Conservation (phyloP, 371 early-diverging fungal species). For the Apophysomyces ossiformis region DNA sequence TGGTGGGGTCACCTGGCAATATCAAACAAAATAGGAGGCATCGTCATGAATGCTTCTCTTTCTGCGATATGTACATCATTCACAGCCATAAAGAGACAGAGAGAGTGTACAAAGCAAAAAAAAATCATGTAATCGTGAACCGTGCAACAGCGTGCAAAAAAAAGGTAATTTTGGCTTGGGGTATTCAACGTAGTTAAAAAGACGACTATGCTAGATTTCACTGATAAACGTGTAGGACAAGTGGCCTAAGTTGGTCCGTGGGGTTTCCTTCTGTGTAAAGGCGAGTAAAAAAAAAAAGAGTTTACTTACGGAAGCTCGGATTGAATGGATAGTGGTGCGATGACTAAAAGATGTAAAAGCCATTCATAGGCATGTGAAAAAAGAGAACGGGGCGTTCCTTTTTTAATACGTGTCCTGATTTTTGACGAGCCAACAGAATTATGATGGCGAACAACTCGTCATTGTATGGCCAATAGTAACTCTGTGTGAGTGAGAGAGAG, state of each 20-base stretch:
- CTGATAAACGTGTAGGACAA: slow-evolving; percentile 6
- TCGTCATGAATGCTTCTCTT: neutral
- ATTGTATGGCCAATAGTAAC: no score
- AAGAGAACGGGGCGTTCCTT: neutral
- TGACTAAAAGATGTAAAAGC: slow-evolving; percentile 1
- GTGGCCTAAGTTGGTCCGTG: slow-evolving; percentile 3
- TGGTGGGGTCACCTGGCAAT: neutral
- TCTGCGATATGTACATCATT: neutral
- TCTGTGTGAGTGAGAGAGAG: neutral
- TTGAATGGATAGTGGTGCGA: neutral
- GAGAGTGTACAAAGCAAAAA: no score
- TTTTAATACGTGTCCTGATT: neutral
- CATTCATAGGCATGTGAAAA: neutral
- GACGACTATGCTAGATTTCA: neutral
- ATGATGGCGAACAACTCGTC: no score
- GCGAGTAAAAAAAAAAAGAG: neutral
- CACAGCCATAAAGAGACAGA: no score
- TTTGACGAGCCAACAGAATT: neutral
- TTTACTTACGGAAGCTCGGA: slow-evolving; percentile 7
- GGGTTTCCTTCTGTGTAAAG: neutral
- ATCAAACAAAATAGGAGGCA: neutral
- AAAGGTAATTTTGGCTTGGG: slow-evolving; percentile 6
- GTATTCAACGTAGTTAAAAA: neutral
- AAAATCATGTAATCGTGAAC: neutral
- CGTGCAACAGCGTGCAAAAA: slow-evolving; percentile 6